phyloP scores from a whole-genome alignment of 2,329 filamentous ascomycete species.

The Colletotrichum magnum region DNA sequence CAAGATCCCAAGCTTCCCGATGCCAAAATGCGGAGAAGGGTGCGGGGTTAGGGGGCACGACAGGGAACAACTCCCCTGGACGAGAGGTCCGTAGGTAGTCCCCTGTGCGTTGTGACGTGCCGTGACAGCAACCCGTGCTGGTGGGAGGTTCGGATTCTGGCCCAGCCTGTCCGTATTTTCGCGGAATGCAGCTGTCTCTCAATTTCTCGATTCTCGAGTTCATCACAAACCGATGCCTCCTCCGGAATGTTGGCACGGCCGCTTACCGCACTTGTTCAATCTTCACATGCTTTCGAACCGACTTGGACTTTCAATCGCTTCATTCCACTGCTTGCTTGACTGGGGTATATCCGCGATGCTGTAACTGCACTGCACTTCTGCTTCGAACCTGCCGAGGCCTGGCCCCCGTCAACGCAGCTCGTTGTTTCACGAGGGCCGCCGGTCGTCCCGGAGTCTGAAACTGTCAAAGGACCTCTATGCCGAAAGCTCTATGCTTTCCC shows the following conservation, averaged over 20 bases:
- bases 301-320: constrained; percentile 17
- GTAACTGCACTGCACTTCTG: constrained; percentile 7
- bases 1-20: constrained; percentile 27
- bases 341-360: constrained; percentile 39
- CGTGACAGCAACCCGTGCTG: neutral
- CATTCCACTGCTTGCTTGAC: constrained; percentile 26
- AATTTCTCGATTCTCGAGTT: neutral
- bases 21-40: constrained; percentile 39
- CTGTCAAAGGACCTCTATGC: constrained; percentile 29
- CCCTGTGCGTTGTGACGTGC: constrained; percentile 13
- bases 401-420: neutral
- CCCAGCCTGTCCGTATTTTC: too few species aligned
- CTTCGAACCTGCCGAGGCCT: neutral
- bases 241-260: neutral
- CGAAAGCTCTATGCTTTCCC: constrained; percentile 35
- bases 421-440: neutral
- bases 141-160: neutral
- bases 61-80: constrained; percentile 28
- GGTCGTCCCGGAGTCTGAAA: constrained; percentile 1
- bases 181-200: neutral
- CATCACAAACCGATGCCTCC: neutral
- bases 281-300: neutral
- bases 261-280: neutral
- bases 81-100: neutral
- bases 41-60: constrained; percentile 25